Evolutionary conservation across 768 basidiomycete species (phyloP).

Genomic region (Candolleomyces aberdarensis): DNA sequence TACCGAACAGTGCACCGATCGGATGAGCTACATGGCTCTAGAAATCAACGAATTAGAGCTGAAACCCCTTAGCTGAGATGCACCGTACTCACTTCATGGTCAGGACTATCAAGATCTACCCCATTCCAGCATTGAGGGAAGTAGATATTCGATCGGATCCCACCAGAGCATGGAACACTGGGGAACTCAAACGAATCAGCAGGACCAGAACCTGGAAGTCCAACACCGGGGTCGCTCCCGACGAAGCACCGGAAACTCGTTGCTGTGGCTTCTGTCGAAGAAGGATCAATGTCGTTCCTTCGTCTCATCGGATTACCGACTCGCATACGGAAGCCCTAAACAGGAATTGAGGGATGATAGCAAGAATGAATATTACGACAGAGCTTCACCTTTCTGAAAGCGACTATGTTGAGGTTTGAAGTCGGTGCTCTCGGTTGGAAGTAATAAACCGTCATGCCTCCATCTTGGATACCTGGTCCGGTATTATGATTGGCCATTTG

Average conservation of each 20-base stretch:
- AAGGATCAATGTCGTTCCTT: slow-evolving; percentile 1
- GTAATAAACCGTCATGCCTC: slow-evolving; percentile 4
- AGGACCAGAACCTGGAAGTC: background rate
- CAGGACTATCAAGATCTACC: background rate
- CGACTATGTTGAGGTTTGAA: background rate
- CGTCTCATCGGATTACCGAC: slow-evolving; percentile 1
- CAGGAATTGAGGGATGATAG: background rate
- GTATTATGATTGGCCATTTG: slow-evolving; percentile 8
- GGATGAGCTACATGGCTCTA: slow-evolving; percentile 7
- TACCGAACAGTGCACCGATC: background rate
- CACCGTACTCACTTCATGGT: background rate
- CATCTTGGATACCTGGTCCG: background rate
- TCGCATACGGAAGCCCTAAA: slow-evolving; percentile 3
- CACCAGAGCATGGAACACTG: background rate
- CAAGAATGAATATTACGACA: background rate
- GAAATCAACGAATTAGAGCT: background rate
- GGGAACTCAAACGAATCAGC: slow-evolving; percentile 2
- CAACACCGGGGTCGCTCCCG: background rate
- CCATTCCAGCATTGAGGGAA: slow-evolving; percentile 7
- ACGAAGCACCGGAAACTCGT: slow-evolving; percentile 8
- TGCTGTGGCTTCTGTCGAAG: slow-evolving; percentile 1
- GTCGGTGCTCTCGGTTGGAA: slow-evolving; percentile 1
- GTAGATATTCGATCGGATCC: slow-evolving; percentile 4
- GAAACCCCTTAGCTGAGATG: background rate
- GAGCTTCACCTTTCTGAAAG: background rate